These are phyloP conservation scores for Ilyonectria sp. DNA, from an alignment of 2,329 filamentous ascomycete species.

Conservation along the genomic window DNA sequence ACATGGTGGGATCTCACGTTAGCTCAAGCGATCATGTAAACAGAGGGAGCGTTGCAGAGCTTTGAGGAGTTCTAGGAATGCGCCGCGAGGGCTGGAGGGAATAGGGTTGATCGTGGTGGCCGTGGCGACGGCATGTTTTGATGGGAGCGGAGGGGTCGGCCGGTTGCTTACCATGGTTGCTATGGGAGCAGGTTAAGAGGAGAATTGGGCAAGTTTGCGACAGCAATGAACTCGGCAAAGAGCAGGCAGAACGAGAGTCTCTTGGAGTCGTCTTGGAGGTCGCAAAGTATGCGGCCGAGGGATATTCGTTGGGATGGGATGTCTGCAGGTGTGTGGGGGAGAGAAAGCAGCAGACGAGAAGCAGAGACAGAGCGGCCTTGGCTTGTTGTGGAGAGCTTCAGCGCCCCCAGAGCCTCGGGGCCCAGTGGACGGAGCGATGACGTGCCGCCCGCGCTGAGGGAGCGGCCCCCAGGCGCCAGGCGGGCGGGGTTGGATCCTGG, in stretches of 20 bases:
- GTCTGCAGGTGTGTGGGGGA: constrained; percentile 6
- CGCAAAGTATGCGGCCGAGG: neutral
- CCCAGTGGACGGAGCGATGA: constrained; percentile 27
- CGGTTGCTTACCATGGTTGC: constrained; percentile 31
- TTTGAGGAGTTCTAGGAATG: neutral
- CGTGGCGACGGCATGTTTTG: neutral
- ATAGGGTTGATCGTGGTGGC: constrained; percentile 6
- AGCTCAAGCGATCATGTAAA: constrained; percentile 13
- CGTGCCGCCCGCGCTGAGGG: constrained; percentile 23
- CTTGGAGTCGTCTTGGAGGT: neutral
- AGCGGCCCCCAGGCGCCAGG: constrained; percentile 16
- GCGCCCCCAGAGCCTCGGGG: neutral
- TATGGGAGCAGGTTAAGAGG: constrained; percentile 10
- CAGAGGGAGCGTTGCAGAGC: neutral
- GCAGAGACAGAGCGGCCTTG: neutral
- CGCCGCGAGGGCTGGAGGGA: neutral
- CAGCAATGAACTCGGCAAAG: neutral
- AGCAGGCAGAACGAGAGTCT: neutral
- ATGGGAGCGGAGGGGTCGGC: constrained; percentile 4
- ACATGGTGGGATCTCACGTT: constrained; percentile 15
- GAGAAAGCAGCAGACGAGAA: constrained; percentile 5
- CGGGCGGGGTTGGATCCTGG: constrained; percentile 21
- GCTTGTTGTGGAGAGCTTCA: constrained; percentile 31
- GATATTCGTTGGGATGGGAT: constrained; percentile 19
- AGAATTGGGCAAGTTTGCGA: constrained; percentile 7